Percentiles rank a stretch among this genome's conserved stretches.
Conservation (phyloP, 1,139 yeast species). For the Scheffersomyces cryptocercus region DNA sequence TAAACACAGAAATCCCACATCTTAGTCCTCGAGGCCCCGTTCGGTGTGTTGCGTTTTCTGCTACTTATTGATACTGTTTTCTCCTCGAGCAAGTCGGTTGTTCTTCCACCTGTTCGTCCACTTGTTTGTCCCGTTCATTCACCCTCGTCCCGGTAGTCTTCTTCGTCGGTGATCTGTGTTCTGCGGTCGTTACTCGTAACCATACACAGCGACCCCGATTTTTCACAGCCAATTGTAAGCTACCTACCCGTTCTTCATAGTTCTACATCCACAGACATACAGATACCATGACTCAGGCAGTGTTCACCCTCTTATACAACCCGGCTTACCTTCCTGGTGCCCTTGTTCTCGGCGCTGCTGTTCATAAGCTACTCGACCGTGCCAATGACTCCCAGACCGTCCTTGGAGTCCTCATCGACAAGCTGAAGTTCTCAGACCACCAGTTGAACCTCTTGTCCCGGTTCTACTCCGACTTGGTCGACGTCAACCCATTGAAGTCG, state of each 20-base stretch:
- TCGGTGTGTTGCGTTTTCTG: no score
- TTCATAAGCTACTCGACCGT: constrained; percentile 20
- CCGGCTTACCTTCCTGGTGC: constrained; percentile 77
- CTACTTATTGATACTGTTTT: no score
- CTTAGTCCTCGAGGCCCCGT: no score
- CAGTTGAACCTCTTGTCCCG: constrained; percentile 30
- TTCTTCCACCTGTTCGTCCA: no score
- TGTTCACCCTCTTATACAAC: constrained; percentile 66
- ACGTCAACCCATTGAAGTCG: constrained; percentile 30
- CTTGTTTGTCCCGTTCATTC: no score
- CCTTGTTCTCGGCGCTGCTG: constrained; percentile 54
- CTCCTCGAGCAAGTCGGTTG: no score
- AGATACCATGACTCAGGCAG: constrained; percentile 35
- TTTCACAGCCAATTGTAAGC: no score
- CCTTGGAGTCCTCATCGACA: constrained; percentile 40
- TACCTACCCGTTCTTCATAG: background rate
- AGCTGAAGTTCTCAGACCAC: constrained; percentile 22
- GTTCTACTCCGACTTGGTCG: constrained; percentile 34
- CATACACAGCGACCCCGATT: no score
- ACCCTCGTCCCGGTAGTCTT: no score
- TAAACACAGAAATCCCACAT: no score
- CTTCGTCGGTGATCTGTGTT: no score
- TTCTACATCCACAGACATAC: background rate
- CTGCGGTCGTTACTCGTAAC: no score
- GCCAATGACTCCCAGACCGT: constrained; percentile 2